Evolutionary conservation across 768 basidiomycete species (phyloP), one percentile per base, ranked within the genome.

Genomic region (Lactarius akahatsu): DNA sequence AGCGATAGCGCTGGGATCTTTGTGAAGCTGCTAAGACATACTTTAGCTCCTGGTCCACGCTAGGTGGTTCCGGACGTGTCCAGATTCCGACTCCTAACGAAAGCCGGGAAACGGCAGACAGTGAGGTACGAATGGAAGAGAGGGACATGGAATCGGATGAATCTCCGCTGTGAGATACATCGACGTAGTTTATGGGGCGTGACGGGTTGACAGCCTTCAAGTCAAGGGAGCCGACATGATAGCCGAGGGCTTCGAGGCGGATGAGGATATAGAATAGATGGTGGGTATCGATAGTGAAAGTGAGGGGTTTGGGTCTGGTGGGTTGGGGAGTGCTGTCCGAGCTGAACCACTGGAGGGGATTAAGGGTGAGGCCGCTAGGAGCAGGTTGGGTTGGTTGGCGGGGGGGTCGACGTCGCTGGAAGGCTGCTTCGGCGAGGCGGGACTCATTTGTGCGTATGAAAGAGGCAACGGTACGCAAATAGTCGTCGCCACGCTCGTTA

Each of bases 191-290:
- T 80, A 90, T 88, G 18, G 92, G 92, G 50, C 90, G 83, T 56
- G 88, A 87, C 10, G 91, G 90, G 67, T 78, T 82, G 72, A 88
- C 85, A 61, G 94, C 79, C 26, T 82, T 83, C 67, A 91, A 85
- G 74, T 96, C 94, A 66, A 96, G 82, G 36, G 88, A 84, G 62
- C 93, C 94, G 61, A 93, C 83, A 62, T 86, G 80, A 58, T 91
- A 77, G n/a, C 86, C 90, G 36, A 91, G 76, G 7, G 86, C 92
- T 76, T 96, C 93, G 68, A 95, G 82, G 54, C 92, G 88, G 77
- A 95, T 89, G 65, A 96, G 83, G 67, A 92, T 77, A 78, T 96
- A 96, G 82, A 91, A 93, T 8, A 96, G 85, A 69, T 89, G 92
- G 73, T 93, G 91, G 32, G 83, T 85, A 76, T 94, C 91, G 70